Percentiles rank a stretch among this genome's conserved stretches.
Conservation (phyloP, 2,329 filamentous ascomycete species). For the Blastomyces silverae region DNA sequence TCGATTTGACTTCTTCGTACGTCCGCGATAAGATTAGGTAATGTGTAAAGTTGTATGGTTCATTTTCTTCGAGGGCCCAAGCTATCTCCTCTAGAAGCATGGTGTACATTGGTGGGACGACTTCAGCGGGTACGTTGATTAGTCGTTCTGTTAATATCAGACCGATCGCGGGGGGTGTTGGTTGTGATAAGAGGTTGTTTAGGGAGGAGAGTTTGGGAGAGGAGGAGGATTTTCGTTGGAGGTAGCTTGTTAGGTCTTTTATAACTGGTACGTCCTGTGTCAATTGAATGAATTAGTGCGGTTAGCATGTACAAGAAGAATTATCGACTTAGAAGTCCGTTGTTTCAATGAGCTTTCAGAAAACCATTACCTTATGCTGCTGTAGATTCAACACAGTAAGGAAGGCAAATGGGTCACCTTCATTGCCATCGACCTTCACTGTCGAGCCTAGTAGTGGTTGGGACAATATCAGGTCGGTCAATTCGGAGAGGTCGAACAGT, state of each 20-base stretch:
- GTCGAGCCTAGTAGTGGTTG: conserved; percentile 87
- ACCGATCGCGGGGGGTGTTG: conserved; percentile 57
- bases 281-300: conserved; percentile 3
- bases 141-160: conserved; percentile 85
- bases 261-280: conserved; percentile 61
- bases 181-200: conserved; percentile 51
- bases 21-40: conserved; percentile 87
- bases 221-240: conserved; percentile 50
- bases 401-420: conserved; percentile 86
- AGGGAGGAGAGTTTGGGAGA: conserved; percentile 53
- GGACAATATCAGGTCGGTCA: conserved; percentile 78
- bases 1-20: conserved; percentile 83
- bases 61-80: conserved; percentile 79
- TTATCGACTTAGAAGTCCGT: not conserved
- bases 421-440: conserved; percentile 93
- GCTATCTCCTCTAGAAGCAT: conserved; percentile 90
- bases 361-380: conserved; percentile 54
- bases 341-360: not conserved
- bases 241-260: conserved; percentile 63
- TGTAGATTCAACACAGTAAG: conserved; percentile 78
- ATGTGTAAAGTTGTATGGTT: conserved; percentile 88
- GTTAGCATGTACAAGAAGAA: conserved; percentile 9
- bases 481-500: conserved; percentile 77
- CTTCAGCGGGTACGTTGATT: conserved; percentile 93
- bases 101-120: conserved; percentile 86